Evolutionary conservation across 2,329 filamentous ascomycete species (phyloP).

Genomic region (Colletotrichum chrysophilum): DNA sequence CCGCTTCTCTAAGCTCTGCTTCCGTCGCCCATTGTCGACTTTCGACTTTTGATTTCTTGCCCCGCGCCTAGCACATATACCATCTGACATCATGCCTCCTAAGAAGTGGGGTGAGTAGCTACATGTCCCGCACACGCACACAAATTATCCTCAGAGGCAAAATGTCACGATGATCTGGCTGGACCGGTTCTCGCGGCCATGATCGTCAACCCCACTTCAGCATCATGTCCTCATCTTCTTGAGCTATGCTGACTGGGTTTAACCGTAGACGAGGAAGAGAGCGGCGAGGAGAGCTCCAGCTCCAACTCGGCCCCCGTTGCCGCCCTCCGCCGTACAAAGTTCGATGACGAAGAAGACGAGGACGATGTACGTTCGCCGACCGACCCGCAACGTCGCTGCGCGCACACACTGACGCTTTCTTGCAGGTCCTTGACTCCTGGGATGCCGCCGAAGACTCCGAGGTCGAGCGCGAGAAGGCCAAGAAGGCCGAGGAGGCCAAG

Average conservation of each 20-base stretch:
- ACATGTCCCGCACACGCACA: conserved; percentile 19
- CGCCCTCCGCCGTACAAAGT: conserved; percentile 61
- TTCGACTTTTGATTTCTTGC: background rate
- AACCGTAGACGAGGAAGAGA: conserved; percentile 42
- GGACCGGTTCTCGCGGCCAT: background rate
- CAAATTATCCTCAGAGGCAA: conserved; percentile 16
- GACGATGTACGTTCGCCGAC: conserved; percentile 68
- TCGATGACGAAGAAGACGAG: conserved; percentile 90
- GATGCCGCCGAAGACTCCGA: conserved; percentile 97
- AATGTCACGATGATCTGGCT: conserved; percentile 16
- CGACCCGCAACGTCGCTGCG: conserved; percentile 1
- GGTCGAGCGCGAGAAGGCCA: conserved; percentile 92
- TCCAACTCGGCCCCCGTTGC: conserved; percentile 42
- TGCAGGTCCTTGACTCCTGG: conserved; percentile 91
- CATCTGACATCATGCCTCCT: conserved; percentile 45
- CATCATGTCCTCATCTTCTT: background rate
- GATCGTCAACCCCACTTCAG: background rate
- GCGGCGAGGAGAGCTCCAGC: conserved; percentile 40
- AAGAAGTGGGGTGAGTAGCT: conserved; percentile 48
- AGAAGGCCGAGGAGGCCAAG: conserved; percentile 84
- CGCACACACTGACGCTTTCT: background rate
- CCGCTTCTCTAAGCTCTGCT: background rate
- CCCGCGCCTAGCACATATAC: background rate
- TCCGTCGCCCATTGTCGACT: background rate
- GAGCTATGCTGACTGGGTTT: background rate